Percentiles rank a stretch among this genome's conserved stretches.
Evolutionary conservation across 129 eudicot genomes (phyloP).

Genomic region (Flaveria bidentis): DNA sequence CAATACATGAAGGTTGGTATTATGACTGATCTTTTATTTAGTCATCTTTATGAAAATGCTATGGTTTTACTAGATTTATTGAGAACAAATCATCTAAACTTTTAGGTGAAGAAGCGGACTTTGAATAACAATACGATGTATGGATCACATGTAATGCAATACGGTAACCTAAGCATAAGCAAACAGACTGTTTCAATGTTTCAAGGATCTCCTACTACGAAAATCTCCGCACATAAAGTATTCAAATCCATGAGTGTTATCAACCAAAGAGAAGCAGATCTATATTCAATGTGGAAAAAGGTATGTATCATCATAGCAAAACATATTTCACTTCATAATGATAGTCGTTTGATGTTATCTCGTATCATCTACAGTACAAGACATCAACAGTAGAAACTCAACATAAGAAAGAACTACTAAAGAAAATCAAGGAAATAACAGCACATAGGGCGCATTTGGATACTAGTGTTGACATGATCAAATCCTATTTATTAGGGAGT

Average conservation of each 20-base stretch:
- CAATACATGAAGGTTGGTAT: slow-evolving; percentile 59
- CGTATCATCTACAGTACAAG: slow-evolving; percentile 18
- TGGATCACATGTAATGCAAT: slow-evolving; percentile 94
- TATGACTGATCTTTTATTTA: background rate
- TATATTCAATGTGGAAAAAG: slow-evolving; percentile 63
- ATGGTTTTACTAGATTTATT: slow-evolving; percentile 9
- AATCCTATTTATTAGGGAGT: slow-evolving; percentile 8
- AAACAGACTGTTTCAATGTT: slow-evolving; percentile 56
- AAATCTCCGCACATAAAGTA: slow-evolving; percentile 39
- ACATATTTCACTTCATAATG: background rate
- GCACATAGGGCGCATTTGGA: slow-evolving; percentile 32
- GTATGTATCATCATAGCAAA: slow-evolving; percentile 29
- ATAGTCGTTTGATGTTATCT: background rate
- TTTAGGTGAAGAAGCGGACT: slow-evolving; percentile 69
- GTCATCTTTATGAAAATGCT: background rate
- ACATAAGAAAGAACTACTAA: slow-evolving; percentile 20
- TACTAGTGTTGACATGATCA: slow-evolving; percentile 14
- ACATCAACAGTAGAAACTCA: background rate
- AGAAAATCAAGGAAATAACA: slow-evolving; percentile 31
- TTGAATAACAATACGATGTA: slow-evolving; percentile 43
- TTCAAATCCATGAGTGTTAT: slow-evolving; percentile 39
- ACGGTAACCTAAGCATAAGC: slow-evolving; percentile 57
- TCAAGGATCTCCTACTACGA: slow-evolving; percentile 64
- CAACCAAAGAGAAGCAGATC: slow-evolving; percentile 78
- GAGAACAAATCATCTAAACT: slow-evolving; percentile 18